Evolutionary conservation across 169 alveolate species (phyloP), one percentile per base, ranked within the genome.

Genomic region (Hammondia hammondi): DNA sequence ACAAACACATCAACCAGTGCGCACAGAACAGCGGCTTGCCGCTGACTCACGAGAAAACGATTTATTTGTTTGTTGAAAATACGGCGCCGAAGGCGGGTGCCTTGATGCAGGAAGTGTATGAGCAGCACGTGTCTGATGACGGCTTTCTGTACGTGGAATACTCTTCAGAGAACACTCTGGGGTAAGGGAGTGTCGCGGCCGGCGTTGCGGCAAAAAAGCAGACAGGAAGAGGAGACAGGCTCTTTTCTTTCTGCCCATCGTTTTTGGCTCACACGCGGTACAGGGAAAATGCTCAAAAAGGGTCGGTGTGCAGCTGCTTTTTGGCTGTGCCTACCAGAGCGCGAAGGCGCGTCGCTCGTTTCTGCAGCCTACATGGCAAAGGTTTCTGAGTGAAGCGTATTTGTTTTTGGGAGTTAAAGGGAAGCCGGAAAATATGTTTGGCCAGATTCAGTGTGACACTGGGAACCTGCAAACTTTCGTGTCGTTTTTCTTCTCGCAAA

Each of bases 71-170:
- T 84, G 98, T 96, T 24, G 94, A 96, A 48, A 96, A 96, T 91
- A 96, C 97, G 14, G 90, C 96, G 27, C 97, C 97, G 71, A 96
- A 95, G 95, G 96, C 98, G n/a, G 98, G 97, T 29, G 92, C 97
- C 24, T 92, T 96, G 57, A 96, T 96, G 96, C 95, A 94, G 85
- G 98, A 97, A 92, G 96, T 97, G 92, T 97, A 96, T 81, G 98
- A 96, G 85, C 94, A 95, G 90, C 95, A 97, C 94, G 97, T 94
- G 93, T 95, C 97, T 39, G 97, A 96, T 52, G 98, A 97, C 82
- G 98, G 98, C 84, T 97, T 97, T 85, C 96, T 97, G 85, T 97
- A 97, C 96, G 95, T 97, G 48, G 95, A 95, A 27, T 97, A 97
- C 91, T 92, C 96, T 2, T 96, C 98, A 27, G 98, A 97, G 91